These are phyloP conservation scores for Ilex paraguariensis DNA, from an alignment of 305 asterid species.

Conservation along the genomic window DNA sequence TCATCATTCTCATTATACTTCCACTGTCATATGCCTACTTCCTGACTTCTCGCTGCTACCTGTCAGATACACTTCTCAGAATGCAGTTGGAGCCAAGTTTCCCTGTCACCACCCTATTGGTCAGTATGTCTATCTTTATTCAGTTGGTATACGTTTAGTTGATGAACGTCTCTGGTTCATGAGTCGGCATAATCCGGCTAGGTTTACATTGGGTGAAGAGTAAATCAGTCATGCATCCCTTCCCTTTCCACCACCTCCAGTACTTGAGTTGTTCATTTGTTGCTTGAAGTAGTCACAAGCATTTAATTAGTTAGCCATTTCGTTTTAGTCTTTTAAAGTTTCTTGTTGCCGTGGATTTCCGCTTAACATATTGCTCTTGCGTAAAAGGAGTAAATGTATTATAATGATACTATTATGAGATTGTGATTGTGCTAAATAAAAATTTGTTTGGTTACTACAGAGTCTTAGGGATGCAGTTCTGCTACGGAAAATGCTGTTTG, in stretches of 20 bases:
- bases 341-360: slow-evolving; percentile 2
- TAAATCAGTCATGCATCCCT: background rate
- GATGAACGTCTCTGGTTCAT: background rate
- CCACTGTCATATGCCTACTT: slow-evolving; percentile 3
- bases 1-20: background rate
- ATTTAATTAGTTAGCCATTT: no score
- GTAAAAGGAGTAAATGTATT: slow-evolving; percentile 3
- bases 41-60: slow-evolving; percentile 30
- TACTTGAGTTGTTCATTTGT: slow-evolving; percentile 3
- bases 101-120: slow-evolving; percentile 51
- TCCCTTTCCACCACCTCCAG: background rate
- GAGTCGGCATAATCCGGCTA: background rate
- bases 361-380: slow-evolving; percentile 5
- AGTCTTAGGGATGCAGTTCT: slow-evolving; percentile 38
- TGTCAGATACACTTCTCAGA: slow-evolving; percentile 55
- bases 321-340: no score
- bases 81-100: slow-evolving; percentile 53
- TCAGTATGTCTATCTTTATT: slow-evolving; percentile 22
- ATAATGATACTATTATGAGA: slow-evolving; percentile 9
- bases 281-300: background rate
- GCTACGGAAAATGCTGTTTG: slow-evolving; percentile 45
- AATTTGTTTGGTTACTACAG: slow-evolving; percentile 38
- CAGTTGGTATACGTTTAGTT: background rate
- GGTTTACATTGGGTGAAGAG: background rate
- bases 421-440: slow-evolving; percentile 6